phyloP scores from a whole-genome alignment of 1,284 basidiomycete genomes.

The Cutaneotrichosporon mucoides region DNA sequence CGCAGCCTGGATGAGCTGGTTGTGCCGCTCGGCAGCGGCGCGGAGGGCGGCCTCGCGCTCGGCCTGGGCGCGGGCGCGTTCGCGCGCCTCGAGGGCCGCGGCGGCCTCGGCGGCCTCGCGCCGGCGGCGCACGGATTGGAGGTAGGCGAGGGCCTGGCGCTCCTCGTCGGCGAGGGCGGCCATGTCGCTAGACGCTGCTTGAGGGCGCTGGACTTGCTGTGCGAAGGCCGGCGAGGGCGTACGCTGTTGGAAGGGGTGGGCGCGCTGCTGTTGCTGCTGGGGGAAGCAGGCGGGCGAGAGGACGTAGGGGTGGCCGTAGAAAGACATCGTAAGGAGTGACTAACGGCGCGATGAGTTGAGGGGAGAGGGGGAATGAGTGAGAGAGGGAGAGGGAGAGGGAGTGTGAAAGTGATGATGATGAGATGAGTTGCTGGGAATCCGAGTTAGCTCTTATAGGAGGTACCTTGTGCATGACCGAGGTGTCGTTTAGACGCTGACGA shows the following conservation, averaged over 20 bases:
- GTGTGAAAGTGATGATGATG: background rate
- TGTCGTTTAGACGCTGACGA: too few relatives aligned
- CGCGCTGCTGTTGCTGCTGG: background rate
- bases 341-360: background rate
- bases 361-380: too few relatives aligned
- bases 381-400: too few relatives aligned
- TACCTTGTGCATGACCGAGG: too few relatives aligned
- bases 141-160: constrained; percentile 39
- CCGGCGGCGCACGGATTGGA: constrained; percentile 37
- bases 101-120: constrained; percentile 32
- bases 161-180: constrained; percentile 34
- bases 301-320: constrained; percentile 19
- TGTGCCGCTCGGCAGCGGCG: constrained; percentile 17
- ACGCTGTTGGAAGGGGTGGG: background rate
- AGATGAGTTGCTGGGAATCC: background rate
- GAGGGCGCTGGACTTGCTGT: background rate
- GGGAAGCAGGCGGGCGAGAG: background rate
- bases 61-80: constrained; percentile 12
- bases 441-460: too few relatives aligned
- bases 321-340: constrained; percentile 8
- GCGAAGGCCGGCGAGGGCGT: too few relatives aligned
- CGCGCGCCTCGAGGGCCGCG: constrained; percentile 23
- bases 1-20: constrained; percentile 8
- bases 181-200: too few relatives aligned
- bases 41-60: constrained; percentile 18